Base-by-base conservation (phyloP, 768 basidiomycete species). In the Agaricus subrufescens region DNA sequence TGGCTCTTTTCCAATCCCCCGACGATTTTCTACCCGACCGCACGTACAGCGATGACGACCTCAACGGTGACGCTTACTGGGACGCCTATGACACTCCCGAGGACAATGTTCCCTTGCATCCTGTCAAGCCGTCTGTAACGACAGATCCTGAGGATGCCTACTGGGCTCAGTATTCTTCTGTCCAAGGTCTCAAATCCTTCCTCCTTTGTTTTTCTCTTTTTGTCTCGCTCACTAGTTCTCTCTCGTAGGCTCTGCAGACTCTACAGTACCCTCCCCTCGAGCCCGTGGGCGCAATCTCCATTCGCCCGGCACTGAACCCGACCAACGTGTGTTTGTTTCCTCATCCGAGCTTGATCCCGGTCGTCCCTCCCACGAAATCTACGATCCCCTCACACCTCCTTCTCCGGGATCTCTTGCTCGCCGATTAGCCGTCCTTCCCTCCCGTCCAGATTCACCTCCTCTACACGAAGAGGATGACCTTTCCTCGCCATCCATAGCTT, bases 111-210 rank as follows among this genome's bases (percentile, higher is more conserved):
- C 60, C 59, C 50, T 50, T 45, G 49, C 53, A 39, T 29, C 30
- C 42, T 26, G 29, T 40, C 8, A 66, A 69, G 39, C 43, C 46
- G 34, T 61, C 66, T 9, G 44, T 60, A 19, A 64, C 66, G 37
- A 58, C 61, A 46, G 69, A 61, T 50, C 63, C 74, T 19, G 78
- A 80, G 62, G 88, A 89, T 57, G 85, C 85, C 5, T 90, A 90
- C 61, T 90, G 88, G 88, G 86, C 86, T 26, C 85, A 78, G 59
- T 90, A 90, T 66, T 73, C 85, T 30, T 73, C 75, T 19, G 77
- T 89, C 6, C 87, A 90, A 68, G 88, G 88, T 87, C 54, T 62
- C 71, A 62, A 30, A n/a, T 44, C 55, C 31, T 23, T 44, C 31
- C 26, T 29, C 29, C 30, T 4, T 53, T 47, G 9, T 39, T 14